Percentiles rank a stretch among this genome's conserved stretches.
phyloP scores from a whole-genome alignment of 2,329 filamentous ascomycete genomes.

The Lizonia empirigonia region DNA sequence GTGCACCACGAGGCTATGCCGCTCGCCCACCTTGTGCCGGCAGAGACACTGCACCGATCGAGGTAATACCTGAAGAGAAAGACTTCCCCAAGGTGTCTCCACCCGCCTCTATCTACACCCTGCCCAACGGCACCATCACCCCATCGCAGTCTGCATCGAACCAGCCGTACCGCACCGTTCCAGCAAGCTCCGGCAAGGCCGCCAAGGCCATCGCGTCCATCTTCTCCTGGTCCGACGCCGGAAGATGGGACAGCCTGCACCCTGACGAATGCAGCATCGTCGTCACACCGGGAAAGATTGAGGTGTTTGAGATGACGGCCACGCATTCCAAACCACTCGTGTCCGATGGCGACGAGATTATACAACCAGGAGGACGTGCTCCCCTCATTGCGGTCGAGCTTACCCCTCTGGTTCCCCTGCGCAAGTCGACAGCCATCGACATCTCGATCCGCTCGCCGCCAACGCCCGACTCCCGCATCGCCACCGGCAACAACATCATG shows the following conservation, averaged over 20 bases:
- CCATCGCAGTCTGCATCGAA: conserved; percentile 86
- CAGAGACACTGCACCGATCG: conserved; percentile 19
- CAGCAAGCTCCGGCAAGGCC: conserved; percentile 57
- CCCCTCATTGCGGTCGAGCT: conserved; percentile 77
- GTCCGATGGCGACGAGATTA: conserved; percentile 49
- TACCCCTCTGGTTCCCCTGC: conserved; percentile 86
- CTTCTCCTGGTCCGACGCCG: conserved; percentile 65
- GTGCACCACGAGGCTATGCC: conserved; percentile 25
- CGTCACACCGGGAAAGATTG: conserved; percentile 67
- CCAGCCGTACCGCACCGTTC: conserved; percentile 65
- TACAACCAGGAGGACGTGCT: conserved; percentile 45
- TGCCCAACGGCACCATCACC: conserved; percentile 63
- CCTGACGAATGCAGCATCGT: conserved; percentile 67
- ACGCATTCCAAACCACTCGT: conserved; percentile 52
- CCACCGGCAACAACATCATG: conserved; percentile 78
- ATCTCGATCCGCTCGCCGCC: conserved; percentile 92
- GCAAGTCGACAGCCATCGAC: conserved; percentile 89
- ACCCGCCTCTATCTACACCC: conserved; percentile 47
- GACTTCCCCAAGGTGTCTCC: conserved; percentile 53
- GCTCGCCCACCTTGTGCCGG: conserved; percentile 19
- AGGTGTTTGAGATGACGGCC: conserved; percentile 63
- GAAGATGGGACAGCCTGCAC: conserved; percentile 65
- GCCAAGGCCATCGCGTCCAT: conserved; percentile 64
- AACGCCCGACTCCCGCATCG: conserved; percentile 72
- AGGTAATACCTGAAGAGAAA: conserved; percentile 29